Base-by-base conservation (phyloP, 2,329 filamentous ascomycete genomes). In the Phialocephala subalpina region DNA sequence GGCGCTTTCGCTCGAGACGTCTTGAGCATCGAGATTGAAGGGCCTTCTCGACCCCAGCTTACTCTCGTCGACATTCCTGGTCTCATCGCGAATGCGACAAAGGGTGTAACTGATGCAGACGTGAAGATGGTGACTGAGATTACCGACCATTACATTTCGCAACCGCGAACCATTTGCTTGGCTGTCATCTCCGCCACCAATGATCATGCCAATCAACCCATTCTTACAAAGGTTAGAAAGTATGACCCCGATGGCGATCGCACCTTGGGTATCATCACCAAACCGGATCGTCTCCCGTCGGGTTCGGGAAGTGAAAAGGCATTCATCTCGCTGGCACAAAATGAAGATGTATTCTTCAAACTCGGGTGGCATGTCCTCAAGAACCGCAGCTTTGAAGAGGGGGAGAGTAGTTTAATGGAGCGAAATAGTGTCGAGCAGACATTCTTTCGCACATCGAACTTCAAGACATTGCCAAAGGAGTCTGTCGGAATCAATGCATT, bases 311-410 rank as follows among this genome's bases (percentile, higher is more conserved):
- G 68, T 16, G 78, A 82, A 64, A 64, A 66, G 1, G 68, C 63
- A 0, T 81, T 78, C 56, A 67, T 81, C 2, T 58, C 76, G 2
- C 75, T 81, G 14, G 74, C 80, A 1, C 70, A 72, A 35, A 83
- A 84, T 56, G 73, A 82, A 53, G 77, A 80, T 61, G 72, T 78
- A 0, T 65, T 69, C 14, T 77, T 83, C 36, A 75, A 78, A 35
- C 76, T 85, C 0, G 83, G 83, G 3, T 85, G 83, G 82, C 83
- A 84, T 70, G 78, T 80, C 0, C 67, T 85, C 8, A 79, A 77
- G 58, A 85, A 85, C 70, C 64, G 81, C 47, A 71, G 79, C 64
- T 78, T 77, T 68, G 69, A 84, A 67, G 68, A 79, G 63, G 59
- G 77, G 66, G 56, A 80, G 69, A 27, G 71, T 72, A 58, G 75